Conservation (phyloP, 805 yeast genomes). For the Suhomyces vadensis region DNA sequence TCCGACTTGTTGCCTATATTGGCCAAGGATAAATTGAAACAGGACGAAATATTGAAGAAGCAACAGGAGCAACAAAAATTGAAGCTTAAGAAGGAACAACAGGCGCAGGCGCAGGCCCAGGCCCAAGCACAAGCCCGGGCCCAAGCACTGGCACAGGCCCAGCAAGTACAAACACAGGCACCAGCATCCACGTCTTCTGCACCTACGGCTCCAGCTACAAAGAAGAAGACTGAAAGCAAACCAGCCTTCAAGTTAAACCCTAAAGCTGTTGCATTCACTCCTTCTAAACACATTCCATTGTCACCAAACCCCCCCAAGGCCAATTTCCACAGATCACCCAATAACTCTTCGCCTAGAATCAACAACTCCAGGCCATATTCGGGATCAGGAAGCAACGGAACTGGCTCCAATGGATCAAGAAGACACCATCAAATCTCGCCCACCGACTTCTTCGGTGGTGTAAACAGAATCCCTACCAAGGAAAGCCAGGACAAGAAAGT, state of each 20-base stretch:
- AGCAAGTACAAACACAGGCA: constrained; percentile 1
- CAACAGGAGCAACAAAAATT: constrained; percentile 21
- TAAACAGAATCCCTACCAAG: constrained; percentile 38
- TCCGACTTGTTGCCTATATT: constrained; percentile 67
- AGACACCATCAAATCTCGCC: constrained; percentile 42
- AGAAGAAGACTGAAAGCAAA: constrained; percentile 57
- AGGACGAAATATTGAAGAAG: constrained; percentile 56
- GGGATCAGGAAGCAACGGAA: constrained; percentile 16
- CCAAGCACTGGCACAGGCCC: constrained; percentile 11
- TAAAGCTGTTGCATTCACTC: constrained; percentile 65
- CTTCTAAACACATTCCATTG: constrained; percentile 30
- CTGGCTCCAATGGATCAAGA: constrained; percentile 3
- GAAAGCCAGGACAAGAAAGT: constrained; percentile 35
- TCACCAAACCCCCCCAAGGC: constrained; percentile 32
- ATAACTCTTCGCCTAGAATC: constrained; percentile 37
- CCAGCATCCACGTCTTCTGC: not conserved
- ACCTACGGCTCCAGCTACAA: constrained; percentile 16
- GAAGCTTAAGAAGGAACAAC: constrained; percentile 10
- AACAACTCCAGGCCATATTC: constrained; percentile 34
- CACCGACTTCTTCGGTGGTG: constrained; percentile 45
- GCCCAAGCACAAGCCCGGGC: constrained; percentile 10
- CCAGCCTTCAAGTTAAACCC: constrained; percentile 70
- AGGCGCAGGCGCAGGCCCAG: constrained; percentile 12
- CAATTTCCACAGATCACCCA: constrained; percentile 24
- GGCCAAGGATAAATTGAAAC: constrained; percentile 66